A percentile compares a stretch with the other conserved stretches of the same genome.
Evolutionary conservation across 179 eudicot genomes (phyloP).

Genomic region (Amaranthus tricolor): DNA sequence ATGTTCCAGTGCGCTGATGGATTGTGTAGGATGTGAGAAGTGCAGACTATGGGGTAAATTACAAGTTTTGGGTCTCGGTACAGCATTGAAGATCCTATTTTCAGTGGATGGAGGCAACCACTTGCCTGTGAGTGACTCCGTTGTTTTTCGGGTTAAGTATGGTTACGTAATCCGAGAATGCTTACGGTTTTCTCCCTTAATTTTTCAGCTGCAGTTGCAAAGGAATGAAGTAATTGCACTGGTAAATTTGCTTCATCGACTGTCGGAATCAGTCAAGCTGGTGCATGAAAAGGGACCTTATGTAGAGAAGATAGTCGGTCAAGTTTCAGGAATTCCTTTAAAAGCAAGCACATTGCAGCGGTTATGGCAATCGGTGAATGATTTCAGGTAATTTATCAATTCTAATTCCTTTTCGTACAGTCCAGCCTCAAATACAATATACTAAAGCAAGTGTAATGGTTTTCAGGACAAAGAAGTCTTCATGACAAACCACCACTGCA

Average conservation of each 20-base stretch:
- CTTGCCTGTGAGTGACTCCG: conserved; percentile 44
- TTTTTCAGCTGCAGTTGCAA: conserved; percentile 61
- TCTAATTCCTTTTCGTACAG: not conserved
- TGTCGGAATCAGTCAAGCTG: conserved; percentile 70
- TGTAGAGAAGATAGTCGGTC: conserved; percentile 37
- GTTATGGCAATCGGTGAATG: conserved; percentile 35
- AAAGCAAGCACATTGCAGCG: conserved; percentile 32
- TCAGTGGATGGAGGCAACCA: conserved; percentile 49
- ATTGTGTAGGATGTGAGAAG: conserved; percentile 97
- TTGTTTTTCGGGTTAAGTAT: not conserved
- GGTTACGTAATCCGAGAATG: not conserved
- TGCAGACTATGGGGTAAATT: conserved; percentile 98
- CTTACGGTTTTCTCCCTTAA: not conserved
- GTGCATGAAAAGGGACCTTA: conserved; percentile 61
- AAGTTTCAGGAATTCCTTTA: conserved; percentile 29
- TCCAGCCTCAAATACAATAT: not conserved
- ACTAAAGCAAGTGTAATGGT: not conserved
- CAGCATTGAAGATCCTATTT: conserved; percentile 89
- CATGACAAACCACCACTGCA: conserved; percentile 17
- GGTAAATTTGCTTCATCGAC: conserved; percentile 69
- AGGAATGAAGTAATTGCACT: conserved; percentile 92
- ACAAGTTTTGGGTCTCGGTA: conserved; percentile 96
- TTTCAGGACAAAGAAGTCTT: conserved; percentile 24
- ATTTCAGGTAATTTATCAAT: conserved; percentile 15
- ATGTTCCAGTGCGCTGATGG: conserved; percentile 83